Conservation (phyloP, 768 basidiomycete species). For the Trametes punicea region DNA sequence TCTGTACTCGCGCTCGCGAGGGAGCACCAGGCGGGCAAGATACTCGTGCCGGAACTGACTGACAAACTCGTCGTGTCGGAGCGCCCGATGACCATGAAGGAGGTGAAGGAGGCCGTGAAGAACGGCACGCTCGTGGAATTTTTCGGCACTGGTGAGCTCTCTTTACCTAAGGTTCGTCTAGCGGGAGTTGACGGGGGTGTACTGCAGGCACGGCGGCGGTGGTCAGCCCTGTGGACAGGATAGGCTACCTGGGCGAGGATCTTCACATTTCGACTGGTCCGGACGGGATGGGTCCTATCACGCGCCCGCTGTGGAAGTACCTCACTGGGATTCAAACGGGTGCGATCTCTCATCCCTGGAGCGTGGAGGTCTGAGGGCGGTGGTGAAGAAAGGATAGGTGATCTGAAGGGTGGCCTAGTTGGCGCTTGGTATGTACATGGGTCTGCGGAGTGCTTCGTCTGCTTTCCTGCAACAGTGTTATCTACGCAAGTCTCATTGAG, state of each 20-base stretch:
- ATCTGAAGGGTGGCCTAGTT: background rate
- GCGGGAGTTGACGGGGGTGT: too few species aligned
- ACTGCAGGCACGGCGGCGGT: slow-evolving; percentile 50
- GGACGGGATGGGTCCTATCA: slow-evolving; percentile 74
- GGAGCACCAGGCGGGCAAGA: slow-evolving; percentile 51
- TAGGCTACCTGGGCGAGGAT: slow-evolving; percentile 57
- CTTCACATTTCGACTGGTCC: slow-evolving; percentile 52
- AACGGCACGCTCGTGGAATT: slow-evolving; percentile 46
- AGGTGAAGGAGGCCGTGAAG: slow-evolving; percentile 52
- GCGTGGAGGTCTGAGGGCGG: slow-evolving; percentile 43
- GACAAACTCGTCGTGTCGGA: slow-evolving; percentile 59
- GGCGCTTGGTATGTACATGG: background rate
- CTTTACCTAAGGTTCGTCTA: too few species aligned
- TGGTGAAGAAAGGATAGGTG: background rate
- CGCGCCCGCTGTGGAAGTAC: slow-evolving; percentile 46
- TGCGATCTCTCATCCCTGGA: slow-evolving; percentile 72
- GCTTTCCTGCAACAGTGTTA: too few species aligned
- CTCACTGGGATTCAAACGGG: slow-evolving; percentile 72
- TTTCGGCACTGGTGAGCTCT: slow-evolving; percentile 40
- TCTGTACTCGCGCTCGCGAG: slow-evolving; percentile 48
- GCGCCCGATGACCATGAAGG: slow-evolving; percentile 71
- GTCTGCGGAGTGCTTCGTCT: too few species aligned
- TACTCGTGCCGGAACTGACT: slow-evolving; percentile 48
- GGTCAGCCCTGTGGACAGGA: slow-evolving; percentile 46
- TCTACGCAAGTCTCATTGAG: too few species aligned